phyloP scores from a whole-genome alignment of 108 stramenopile genomes.

The Nannochloropsis oceanica region DNA sequence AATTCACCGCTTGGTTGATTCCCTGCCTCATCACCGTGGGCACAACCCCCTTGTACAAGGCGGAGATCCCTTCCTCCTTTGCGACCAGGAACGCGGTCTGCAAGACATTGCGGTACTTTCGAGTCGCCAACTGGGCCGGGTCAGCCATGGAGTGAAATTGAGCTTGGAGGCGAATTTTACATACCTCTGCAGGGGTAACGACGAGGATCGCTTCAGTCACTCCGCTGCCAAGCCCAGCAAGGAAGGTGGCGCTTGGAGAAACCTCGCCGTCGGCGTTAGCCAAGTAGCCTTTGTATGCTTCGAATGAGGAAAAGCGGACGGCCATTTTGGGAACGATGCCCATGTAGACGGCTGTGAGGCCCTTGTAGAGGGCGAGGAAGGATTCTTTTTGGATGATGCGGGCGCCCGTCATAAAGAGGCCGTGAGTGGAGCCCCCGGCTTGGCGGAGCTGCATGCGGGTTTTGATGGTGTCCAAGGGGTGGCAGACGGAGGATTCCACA shows the following conservation, averaged over 20 bases:
- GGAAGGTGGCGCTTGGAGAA: constrained; percentile 44
- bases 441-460: constrained; percentile 70
- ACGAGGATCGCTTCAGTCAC: constrained; percentile 71
- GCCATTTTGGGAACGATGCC: constrained; percentile 96
- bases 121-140: constrained; percentile 45
- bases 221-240: constrained; percentile 70
- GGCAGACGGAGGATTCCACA: constrained; percentile 73
- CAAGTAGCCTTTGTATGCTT: constrained; percentile 49
- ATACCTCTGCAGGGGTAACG: constrained; percentile 43
- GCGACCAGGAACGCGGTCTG: constrained; percentile 69
- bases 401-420: constrained; percentile 51
- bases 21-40: constrained; percentile 94
- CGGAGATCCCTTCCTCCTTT: constrained; percentile 75
- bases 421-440: background rate
- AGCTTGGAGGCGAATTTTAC: constrained; percentile 85
- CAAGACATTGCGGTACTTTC: constrained; percentile 77
- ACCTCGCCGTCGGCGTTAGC: constrained; percentile 14
- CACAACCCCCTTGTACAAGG: constrained; percentile 69
- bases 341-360: constrained; percentile 78
- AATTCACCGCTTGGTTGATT: constrained; percentile 96
- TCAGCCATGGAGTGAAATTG: constrained; percentile 74
- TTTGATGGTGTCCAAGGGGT: constrained; percentile 89
- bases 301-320: constrained; percentile 87
- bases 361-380: constrained; percentile 88
- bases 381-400: constrained; percentile 79